These are phyloP conservation scores for Plasmodium blacklocki DNA, from an alignment of 169 alveolate genomes.

Conservation along the genomic window DNA sequence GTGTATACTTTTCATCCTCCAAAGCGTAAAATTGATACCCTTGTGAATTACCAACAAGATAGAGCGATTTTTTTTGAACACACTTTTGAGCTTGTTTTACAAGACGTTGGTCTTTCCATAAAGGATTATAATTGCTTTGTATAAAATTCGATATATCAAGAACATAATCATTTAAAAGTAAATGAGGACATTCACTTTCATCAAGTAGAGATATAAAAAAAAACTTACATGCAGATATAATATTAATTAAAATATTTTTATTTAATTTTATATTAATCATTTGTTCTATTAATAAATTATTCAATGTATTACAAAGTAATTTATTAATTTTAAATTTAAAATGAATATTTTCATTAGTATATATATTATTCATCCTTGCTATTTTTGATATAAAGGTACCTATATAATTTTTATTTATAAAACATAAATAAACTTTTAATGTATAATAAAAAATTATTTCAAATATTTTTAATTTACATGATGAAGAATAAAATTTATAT, in stretches of 20 bases:
- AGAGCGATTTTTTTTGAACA: no score
- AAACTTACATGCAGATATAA: slow-evolving; percentile 64
- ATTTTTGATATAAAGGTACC: slow-evolving; percentile 66
- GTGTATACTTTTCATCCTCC: no score
- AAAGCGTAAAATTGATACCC: no score
- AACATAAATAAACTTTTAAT: slow-evolving; percentile 33
- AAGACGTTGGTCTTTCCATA: no score
- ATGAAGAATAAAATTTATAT: slow-evolving; percentile 38
- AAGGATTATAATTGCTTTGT: no score
- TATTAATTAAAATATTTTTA: slow-evolving; percentile 2
- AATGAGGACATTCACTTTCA: slow-evolving; percentile 8
- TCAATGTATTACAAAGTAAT: slow-evolving; percentile 20
- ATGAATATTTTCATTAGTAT: slow-evolving; percentile 30
- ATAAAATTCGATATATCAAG: no score
- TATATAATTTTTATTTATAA: slow-evolving; percentile 14
- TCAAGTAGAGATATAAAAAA: slow-evolving; percentile 50
- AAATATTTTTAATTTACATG: slow-evolving; percentile 17
- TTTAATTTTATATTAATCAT: slow-evolving; percentile 21
- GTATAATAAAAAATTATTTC: slow-evolving; percentile 29
- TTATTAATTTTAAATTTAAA: slow-evolving; percentile 39
- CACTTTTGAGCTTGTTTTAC: no score
- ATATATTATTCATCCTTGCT: slow-evolving; percentile 39
- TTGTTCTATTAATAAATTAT: slow-evolving; percentile 23
- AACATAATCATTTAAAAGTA: background rate
- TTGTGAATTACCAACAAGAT: no score